Evolutionary conservation across 208 protist genomes (phyloP), one percentile per base, ranked within the genome.

Genomic region (Acanthamoeba polyphaga): DNA sequence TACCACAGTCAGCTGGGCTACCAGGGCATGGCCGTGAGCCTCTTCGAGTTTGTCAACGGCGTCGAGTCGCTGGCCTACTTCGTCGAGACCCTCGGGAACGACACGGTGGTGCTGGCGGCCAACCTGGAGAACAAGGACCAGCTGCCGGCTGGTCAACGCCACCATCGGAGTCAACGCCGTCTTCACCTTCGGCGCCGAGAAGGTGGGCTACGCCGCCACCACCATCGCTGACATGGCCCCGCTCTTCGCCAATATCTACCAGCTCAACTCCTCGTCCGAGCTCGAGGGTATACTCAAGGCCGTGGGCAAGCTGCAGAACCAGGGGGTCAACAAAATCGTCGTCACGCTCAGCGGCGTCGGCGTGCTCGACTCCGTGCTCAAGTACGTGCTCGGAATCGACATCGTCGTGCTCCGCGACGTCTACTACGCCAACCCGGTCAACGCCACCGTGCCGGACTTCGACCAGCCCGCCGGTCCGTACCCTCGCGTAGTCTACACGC

Each of bases 291-390:
- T 84, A 6, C 74, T 27, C 1, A 43, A 51, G 34, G 74, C 74
- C 74, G 74, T 84, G 43, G 74, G 74, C 34, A 84, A 24, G 32
- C 34, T 84, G 74, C 74, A 84, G 74, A 84, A 84, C 74, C 32
- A 17, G 27, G 74, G 74, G 32, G 74, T 84, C 15, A 84, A 84
- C 74, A 84, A 84, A 9, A 84, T 84, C 29, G 49, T 84, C n/a
- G 74, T 84, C 32, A 51, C 74, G 4, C 32, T 84, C 43, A 51
- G 32, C 15, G 49, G 74, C n/a, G 9, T 17, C 22, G 34, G 24
- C 43, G 74, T 84, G 43, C 74, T 84, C 29, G 58, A 74, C 29
- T 34, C 29, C 1, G 34, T 84, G 34, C 12, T 84, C 38, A 29
- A 84, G 15, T 84, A 27, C 32, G 74, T 84, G 34, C 74, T 17